A percentile compares a stretch with the other conserved stretches of the same genome.
phyloP scores from a whole-genome alignment of 1,139 yeast species.

The Arxiozyma slooffiae region DNA sequence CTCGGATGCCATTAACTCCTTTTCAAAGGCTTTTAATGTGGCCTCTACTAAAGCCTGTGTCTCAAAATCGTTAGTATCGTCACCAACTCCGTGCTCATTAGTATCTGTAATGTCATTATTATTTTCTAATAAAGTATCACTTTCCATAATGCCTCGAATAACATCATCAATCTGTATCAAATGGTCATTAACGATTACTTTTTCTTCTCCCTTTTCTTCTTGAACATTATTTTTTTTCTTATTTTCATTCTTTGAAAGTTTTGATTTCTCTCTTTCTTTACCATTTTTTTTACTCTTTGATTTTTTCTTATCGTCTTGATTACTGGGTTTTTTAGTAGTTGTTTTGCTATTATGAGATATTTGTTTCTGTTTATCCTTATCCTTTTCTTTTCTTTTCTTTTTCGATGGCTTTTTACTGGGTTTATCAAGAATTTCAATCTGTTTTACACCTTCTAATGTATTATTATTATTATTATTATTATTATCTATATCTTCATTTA shows the following conservation, averaged over 20 bases:
- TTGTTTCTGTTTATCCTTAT: slow-evolving; percentile 6
- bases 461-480: neutral
- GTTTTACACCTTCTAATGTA: slow-evolving; percentile 5
- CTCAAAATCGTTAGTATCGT: slow-evolving; percentile 18
- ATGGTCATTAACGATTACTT: too few relatives aligned
- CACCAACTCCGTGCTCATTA: neutral
- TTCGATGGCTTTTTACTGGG: slow-evolving; percentile 12
- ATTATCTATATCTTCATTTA: slow-evolving; percentile 5
- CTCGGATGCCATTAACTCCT: slow-evolving; percentile 18
- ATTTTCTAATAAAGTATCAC: slow-evolving; percentile 2
- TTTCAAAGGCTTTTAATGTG: slow-evolving; percentile 28
- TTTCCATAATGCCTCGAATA: slow-evolving; percentile 26
- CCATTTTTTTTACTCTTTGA: neutral
- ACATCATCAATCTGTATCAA: slow-evolving; percentile 26
- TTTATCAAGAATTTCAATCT: slow-evolving; percentile 11
- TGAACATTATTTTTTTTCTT: slow-evolving; percentile 3
- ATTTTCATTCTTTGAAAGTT: slow-evolving; percentile 6
- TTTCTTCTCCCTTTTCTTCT: slow-evolving; percentile 2
- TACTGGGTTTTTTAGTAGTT: slow-evolving; percentile 9
- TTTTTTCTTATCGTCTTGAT: slow-evolving; percentile 5
- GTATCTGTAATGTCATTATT: slow-evolving; percentile 1
- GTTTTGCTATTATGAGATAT: slow-evolving; percentile 8
- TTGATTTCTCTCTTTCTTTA: slow-evolving; percentile 6
- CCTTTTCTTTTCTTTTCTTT: slow-evolving; percentile 15
- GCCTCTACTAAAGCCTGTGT: slow-evolving; percentile 29